Evolutionary conservation across 2,329 filamentous ascomycete genomes (phyloP).

Genomic region (Diplodia scrobiculata): DNA sequence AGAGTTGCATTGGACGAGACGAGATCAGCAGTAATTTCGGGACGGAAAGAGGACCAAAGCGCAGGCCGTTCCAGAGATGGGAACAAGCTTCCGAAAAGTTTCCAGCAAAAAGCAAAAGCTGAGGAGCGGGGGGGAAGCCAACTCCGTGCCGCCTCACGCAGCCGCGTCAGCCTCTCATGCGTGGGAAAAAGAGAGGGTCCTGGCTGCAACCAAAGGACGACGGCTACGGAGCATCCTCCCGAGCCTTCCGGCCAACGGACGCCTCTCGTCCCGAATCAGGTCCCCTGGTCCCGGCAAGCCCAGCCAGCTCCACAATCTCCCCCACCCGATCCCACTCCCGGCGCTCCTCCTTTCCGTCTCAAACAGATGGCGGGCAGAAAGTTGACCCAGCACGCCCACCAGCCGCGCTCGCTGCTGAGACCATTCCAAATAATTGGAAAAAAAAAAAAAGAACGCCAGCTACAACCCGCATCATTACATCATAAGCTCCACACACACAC

Average conservation of each 20-base stretch:
- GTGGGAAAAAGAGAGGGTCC: not conserved
- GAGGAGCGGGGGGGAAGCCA: not conserved
- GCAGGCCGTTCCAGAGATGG: not conserved
- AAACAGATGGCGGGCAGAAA: not conserved
- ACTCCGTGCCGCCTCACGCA: not conserved
- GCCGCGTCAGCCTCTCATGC: not conserved
- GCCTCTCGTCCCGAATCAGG: not conserved
- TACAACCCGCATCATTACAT: not conserved
- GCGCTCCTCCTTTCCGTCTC: not conserved
- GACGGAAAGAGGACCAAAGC: not conserved
- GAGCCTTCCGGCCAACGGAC: not conserved
- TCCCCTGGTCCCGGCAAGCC: not conserved
- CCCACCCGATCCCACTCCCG: not conserved
- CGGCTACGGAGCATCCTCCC: not conserved
- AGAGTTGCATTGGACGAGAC: not conserved
- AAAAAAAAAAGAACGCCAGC: not conserved
- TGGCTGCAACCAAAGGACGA: not conserved
- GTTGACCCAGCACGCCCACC: not conserved
- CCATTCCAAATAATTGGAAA: not conserved
- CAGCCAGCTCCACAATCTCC: not conserved
- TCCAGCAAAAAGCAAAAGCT: not conserved
- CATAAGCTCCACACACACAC: not conserved
- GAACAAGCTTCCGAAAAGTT: not conserved
- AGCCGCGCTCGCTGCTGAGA: not conserved
- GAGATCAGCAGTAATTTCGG: not conserved